Evolutionary conservation across 805 yeast species (phyloP).

Genomic region (Teunomyces panamensis): DNA sequence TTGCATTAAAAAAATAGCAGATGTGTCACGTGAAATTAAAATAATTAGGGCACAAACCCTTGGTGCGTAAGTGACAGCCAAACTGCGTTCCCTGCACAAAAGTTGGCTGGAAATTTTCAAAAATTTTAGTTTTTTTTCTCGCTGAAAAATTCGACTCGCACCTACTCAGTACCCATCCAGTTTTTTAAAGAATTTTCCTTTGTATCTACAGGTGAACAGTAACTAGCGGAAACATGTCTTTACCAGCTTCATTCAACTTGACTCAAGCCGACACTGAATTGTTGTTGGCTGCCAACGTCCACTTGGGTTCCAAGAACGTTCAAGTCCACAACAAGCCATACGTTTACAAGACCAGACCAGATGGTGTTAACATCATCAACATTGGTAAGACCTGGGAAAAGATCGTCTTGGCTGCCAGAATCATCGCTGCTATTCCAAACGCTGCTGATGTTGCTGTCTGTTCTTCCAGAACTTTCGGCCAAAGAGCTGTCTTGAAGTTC

Average conservation of each 20-base stretch:
- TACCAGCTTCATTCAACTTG: constrained; percentile 86
- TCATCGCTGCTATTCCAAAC: constrained; percentile 99
- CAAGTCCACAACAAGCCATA: constrained; percentile 97
- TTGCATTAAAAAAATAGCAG: not conserved
- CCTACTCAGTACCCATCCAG: constrained; percentile 4
- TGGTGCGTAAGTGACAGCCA: not conserved
- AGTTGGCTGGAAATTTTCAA: not conserved
- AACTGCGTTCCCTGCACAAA: not conserved
- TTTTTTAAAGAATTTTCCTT: constrained; percentile 4
- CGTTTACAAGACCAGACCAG: constrained; percentile 98
- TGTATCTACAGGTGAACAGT: constrained; percentile 4
- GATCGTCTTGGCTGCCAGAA: constrained; percentile 98
- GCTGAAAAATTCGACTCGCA: constrained; percentile 4
- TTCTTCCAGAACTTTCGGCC: constrained; percentile 99
- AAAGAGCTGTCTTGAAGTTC: constrained; percentile 99
- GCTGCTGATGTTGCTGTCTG: constrained; percentile 98
- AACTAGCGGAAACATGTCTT: constrained; percentile 51
- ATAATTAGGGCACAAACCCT: constrained; percentile 7
- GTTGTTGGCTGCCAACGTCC: constrained; percentile 98
- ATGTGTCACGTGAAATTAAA: not conserved
- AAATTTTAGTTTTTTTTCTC: not conserved
- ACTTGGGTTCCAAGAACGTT: constrained; percentile 99
- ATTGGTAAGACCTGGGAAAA: constrained; percentile 99
- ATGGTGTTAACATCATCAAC: constrained; percentile 98
- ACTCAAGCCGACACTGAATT: constrained; percentile 99